Evolutionary conservation across 2,329 filamentous ascomycete species (phyloP), one percentile per base, ranked within the genome.

Genomic region (Neurospora sp.): DNA sequence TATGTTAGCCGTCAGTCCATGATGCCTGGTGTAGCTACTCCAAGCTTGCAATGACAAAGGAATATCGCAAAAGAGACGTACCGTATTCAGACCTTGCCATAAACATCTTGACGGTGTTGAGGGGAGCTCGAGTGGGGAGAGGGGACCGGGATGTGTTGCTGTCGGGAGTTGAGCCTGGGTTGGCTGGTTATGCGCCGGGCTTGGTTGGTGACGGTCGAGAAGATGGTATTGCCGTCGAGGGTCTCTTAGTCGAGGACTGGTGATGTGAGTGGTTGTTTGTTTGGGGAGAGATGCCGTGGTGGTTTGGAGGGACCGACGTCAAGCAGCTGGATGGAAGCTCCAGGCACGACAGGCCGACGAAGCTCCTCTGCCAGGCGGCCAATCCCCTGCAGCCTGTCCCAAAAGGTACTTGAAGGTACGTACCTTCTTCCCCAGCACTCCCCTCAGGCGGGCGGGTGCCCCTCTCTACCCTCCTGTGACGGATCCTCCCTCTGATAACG

Each of bases 51-150:
- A 3, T 52, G 4, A 3, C 46, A 57, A 33, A 8, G 6, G 6
- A 28, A 28, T 15, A 57, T 28, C 46, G 15, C 46, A 17, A 8
- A 15, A 73, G 70, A 69, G 79, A 81, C 91, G 85, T 87, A 96
- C 95, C 96, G 86, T 99, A 99, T 95, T 99, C 96, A 81, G 95
- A 98, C 85, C 96, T 92, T 88, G 96, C 94, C 88, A 99, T 98
- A 89, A 99, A 99, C 96, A 97, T 97, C 78, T 85, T 93, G 87
- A 80, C 84, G 82, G 81, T 79, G 74, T 82, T 82, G 76, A 38
- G 67, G 57, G 72, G 40, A 62, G 52, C 52, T 62, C 28, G 28
- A 62, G 52, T 62, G 52, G 52, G 52, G 52, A 62, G 52, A 33
- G 12, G 52, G 52, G 52, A 33, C 52, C 28, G 52, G 28, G 41